These are phyloP conservation scores for Nelumbo lutea DNA, from an alignment of 164 flowering plant species.

Conservation along the genomic window DNA sequence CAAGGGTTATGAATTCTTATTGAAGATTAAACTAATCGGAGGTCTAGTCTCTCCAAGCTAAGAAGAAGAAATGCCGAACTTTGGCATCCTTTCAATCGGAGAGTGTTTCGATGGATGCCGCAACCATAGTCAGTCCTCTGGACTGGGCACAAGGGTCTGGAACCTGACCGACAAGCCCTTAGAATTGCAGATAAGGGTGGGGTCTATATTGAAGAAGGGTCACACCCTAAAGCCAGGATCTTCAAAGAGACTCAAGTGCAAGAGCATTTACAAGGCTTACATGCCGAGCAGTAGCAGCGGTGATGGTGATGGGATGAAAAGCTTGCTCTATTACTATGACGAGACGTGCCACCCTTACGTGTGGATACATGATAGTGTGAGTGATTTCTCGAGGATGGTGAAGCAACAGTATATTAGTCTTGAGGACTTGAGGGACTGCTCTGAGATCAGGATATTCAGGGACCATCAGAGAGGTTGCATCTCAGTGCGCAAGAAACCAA, in stretches of 20 bases:
- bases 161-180: conserved; percentile 60
- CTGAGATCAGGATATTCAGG: conserved; percentile 66
- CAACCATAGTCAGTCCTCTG: conserved; percentile 35
- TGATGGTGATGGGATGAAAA: conserved; percentile 33
- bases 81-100: conserved; percentile 22
- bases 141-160: conserved; percentile 56
- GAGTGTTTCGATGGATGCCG: conserved; percentile 51
- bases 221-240: conserved; percentile 66
- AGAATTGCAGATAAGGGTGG: conserved; percentile 77
- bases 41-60: conserved; percentile 1
- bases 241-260: conserved; percentile 68
- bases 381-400: conserved; percentile 60
- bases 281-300: conserved; percentile 34
- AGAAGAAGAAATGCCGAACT: conserved; percentile 22
- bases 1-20: neutral
- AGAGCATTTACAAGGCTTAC: conserved; percentile 66
- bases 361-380: conserved; percentile 68
- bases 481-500: conserved; percentile 56
- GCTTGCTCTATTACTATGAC: conserved; percentile 59
- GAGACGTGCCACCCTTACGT: conserved; percentile 72
- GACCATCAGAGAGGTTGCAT: conserved; percentile 72
- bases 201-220: conserved; percentile 66
- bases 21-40: neutral
- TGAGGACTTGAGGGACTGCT: conserved; percentile 69
- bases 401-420: conserved; percentile 82